Base-by-base conservation (phyloP, 805 yeast species). In the Starmerella bombicola region DNA sequence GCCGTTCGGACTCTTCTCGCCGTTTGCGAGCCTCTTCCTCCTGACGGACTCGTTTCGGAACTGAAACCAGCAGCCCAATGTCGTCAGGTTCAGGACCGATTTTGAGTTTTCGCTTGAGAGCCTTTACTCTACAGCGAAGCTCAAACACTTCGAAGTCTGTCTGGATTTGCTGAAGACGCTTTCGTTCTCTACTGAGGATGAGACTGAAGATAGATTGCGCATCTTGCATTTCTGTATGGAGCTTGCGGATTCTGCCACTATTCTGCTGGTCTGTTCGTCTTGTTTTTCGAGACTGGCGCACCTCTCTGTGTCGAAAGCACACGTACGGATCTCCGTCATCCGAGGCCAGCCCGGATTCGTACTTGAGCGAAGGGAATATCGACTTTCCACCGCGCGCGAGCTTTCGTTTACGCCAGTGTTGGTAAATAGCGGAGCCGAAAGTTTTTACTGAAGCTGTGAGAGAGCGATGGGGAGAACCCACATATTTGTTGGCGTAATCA, bases 211-310 rank as follows among this genome's bases (percentile, higher is more conserved):
- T 64, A 37, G 72, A 76, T 48, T 78, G 70, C 1, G 95, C 93
- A 37, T 76, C 70, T 47, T 74, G 78, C 63, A 91, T 67, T 45
- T 91, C 94, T 45, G 70, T 70, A 47, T 80, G 82, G 24, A 91
- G 65, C 42, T 72, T 58, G 18, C 91, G 70, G 37, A 91, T 66
- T 49, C 86, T 74, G 59, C 86, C 96, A 12, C 85, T 78, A 51
- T 91, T 84, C 52, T 84, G 81, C 25, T 81, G 73, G 63, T 91
- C 98, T 0, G 95, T 82, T 49, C 97, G 74, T 60, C 98, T 75
- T 0, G 98, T 91, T 60, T 91, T 91, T 60, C 98, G 79, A 23
- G 93, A 91, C 57, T 82, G 96, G 50, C 98, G 75, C 49, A 84
- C 79, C 56, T 86, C 97, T 60, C 98, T 79, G 51, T 95, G 76